A percentile compares a stretch with the other conserved stretches of the same genome.
Evolutionary conservation across 345 rosid species (phyloP).

Genomic region (Populus tremula): DNA sequence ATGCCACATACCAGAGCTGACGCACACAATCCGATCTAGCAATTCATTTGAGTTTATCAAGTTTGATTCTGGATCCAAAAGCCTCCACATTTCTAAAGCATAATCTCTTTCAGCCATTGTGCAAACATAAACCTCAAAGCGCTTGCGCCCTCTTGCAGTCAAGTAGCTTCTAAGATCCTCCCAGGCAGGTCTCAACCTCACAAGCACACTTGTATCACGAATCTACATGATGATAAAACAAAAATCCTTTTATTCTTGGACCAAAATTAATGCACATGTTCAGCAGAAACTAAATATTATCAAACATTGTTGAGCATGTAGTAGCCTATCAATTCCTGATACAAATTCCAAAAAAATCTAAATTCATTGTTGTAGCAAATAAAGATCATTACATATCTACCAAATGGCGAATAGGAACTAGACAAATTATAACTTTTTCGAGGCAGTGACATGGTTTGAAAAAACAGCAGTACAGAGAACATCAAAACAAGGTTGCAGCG

Average conservation of each 20-base stretch:
- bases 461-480: background rate
- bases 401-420: background rate
- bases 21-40: slow-evolving; percentile 85
- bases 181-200: slow-evolving; percentile 99
- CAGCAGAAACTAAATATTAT: background rate
- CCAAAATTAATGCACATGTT: slow-evolving; percentile 12
- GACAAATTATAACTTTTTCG: background rate
- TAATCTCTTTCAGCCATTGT: slow-evolving; percentile 99
- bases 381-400: background rate
- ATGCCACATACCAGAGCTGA: slow-evolving; percentile 71
- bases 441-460: background rate
- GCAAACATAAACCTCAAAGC: slow-evolving; percentile 99
- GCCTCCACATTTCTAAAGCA: slow-evolving; percentile 99
- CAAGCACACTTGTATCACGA: slow-evolving; percentile 98
- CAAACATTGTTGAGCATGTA: background rate
- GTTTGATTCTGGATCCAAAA: slow-evolving; percentile 96
- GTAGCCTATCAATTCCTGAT: background rate
- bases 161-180: slow-evolving; percentile 89
- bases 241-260: background rate
- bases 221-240: slow-evolving; percentile 41
- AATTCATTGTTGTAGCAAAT: background rate
- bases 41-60: slow-evolving; percentile 72
- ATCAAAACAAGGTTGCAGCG: background rate
- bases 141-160: slow-evolving; percentile 95
- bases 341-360: background rate